Evolutionary conservation across 306 rosid species (phyloP).

Genomic region (Quercus mongolica): DNA sequence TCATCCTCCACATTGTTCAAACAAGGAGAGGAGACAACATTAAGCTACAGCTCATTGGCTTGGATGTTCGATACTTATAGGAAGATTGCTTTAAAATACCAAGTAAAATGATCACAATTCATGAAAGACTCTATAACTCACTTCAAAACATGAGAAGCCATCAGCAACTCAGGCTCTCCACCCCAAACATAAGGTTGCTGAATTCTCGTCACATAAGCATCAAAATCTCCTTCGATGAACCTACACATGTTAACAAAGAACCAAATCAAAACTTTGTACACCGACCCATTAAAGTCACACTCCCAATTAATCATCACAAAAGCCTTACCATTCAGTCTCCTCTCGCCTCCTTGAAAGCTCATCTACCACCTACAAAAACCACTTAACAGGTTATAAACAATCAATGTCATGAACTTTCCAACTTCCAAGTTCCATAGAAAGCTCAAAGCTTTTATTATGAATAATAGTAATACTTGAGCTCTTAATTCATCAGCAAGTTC

Average conservation of each 20-base stretch:
- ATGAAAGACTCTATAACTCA: constrained; percentile 35
- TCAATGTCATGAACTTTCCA: constrained; percentile 3
- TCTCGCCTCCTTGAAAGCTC: constrained; percentile 85
- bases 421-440: neutral
- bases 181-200: constrained; percentile 84
- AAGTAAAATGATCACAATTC: neutral
- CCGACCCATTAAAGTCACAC: neutral
- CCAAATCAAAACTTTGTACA: neutral
- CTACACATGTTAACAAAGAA: constrained; percentile 24
- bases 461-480: constrained; percentile 53
- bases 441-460: neutral
- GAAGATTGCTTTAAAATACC: neutral
- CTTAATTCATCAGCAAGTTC: constrained; percentile 92
- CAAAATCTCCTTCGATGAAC: constrained; percentile 92
- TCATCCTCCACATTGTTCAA: too few relatives aligned
- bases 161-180: constrained; percentile 89
- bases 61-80: too few relatives aligned
- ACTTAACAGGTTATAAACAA: neutral
- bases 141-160: constrained; percentile 94
- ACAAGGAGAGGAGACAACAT: too few relatives aligned
- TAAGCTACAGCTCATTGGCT: too few relatives aligned
- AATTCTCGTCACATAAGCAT: constrained; percentile 66
- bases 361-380: constrained; percentile 58
- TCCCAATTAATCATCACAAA: neutral
- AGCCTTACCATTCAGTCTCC: constrained; percentile 79